Evolutionary conservation across 2,329 filamentous ascomycete genomes (phyloP), one percentile per base, ranked within the genome.

Genomic region (Sporothrix humicola): DNA sequence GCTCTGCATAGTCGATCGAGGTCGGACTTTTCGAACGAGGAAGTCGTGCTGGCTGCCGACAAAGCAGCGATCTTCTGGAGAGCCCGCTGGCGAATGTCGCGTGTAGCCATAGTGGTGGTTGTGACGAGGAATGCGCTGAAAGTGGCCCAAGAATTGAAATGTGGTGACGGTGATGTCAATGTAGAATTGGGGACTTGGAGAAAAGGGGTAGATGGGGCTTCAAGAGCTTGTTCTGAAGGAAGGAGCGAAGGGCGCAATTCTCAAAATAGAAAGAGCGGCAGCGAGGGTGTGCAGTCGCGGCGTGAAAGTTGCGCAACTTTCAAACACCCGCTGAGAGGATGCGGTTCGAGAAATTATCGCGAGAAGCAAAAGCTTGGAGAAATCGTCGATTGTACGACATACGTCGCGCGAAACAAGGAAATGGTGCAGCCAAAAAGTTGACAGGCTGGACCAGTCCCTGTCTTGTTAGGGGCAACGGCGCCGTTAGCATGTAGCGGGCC

Each of bases 41-140:
- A 83, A 61, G 83, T 81, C 20, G 88, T 82, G 79, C 83, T 87
- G 58, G 85, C 83, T 42, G 89, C 88, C 15, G 90, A 90, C 72
- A 92, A 84, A 63, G 86, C 85, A 58, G 90, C 90, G 77, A 92
- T 90, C 82, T 89, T 91, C 81, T 91, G 84, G 73, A 92, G 84
- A 77, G 90, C 90, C 79, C 85, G 85, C 76, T 87, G 87, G 79
- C 90, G 88, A 75, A 91, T 86, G 78, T 88, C 84, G 79, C 86
- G 85, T 76, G 85, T 82, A 82, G 88, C 88, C 74, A 72, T 81
- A 12, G 17, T 46, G 66, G 58, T 52, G 8, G 46, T 17, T 15
- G 10, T 9, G 12, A 8, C 37, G 8, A 46, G 12, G 9, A 23
- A 13, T 46, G 37, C 37, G 9, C 9, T 20, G 23, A 26, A 13